Evolutionary conservation across 805 yeast genomes (phyloP), one percentile per base, ranked within the genome.

Genomic region (Yamadazyma akitaensis): DNA sequence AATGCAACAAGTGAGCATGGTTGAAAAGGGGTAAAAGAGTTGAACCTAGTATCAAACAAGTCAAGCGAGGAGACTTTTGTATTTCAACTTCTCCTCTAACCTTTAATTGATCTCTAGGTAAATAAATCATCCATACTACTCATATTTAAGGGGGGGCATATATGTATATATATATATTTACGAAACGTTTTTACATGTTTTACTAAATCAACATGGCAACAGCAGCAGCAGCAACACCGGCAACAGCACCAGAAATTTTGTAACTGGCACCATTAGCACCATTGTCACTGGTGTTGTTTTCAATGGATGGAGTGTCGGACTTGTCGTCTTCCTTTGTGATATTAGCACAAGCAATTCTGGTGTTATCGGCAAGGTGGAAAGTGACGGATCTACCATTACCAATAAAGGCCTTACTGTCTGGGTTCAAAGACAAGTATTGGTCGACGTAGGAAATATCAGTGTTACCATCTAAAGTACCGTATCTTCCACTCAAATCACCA

Each of bases 401-500:
- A 58, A 64, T 50, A 51, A 50, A 62, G 13, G 71, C 70, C 21
- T 49, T 42, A 52, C 54, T 50, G 4, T 48, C 50, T 1, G 63
- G 56, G 54, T 65, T 61, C 51, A 68, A 62, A 18, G 72, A 66
- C 40, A 68, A 53, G 51, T 60, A 67, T 11, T 51, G 53, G 48
- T 68, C 73, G 25, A 59, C 49, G 51, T 61, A 61, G 21, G 61
- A 48, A 17, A 56, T 31, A 44, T 51, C 24, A 12, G 66, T 53
- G n/a, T 59, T 54, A 31, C 69, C 64, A n/a, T 54, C 44, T 39
- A 69, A 59, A 37, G 41, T 40, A 18, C 76, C 75, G 53, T 68
- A 70, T 53, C 63, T 68, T 21, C 73, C 73, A 8, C 72, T 53
- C 48, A 70, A 69, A 52, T 70, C 74, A 37, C 75, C 73, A 32